phyloP scores from a whole-genome alignment of 352 stramenopile species.

The Phytopythium montanum region DNA sequence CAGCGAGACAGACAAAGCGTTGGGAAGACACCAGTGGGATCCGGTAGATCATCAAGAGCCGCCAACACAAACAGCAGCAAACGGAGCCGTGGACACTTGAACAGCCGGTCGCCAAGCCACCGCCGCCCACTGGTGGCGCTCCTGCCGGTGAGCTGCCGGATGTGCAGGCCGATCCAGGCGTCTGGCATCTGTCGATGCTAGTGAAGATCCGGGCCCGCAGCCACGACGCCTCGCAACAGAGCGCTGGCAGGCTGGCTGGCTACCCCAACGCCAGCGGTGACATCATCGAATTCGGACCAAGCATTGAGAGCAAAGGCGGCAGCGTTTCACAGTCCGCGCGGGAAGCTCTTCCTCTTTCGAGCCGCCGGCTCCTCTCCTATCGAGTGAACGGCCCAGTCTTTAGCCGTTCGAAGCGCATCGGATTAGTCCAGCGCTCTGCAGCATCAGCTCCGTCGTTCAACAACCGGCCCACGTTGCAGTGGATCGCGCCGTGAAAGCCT shows the following conservation, averaged over 20 bases:
- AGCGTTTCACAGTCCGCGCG: constrained; percentile 1
- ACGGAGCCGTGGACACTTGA: background rate
- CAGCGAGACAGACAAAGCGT: background rate
- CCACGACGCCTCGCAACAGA: background rate
- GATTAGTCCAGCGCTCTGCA: constrained; percentile 1
- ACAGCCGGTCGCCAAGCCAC: background rate
- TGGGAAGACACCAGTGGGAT: constrained; percentile 3
- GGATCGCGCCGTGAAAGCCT: no score
- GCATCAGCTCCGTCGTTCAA: background rate
- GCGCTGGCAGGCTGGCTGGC: no score
- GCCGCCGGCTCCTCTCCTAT: background rate
- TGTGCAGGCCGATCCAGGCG: background rate
- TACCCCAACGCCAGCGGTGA: no score
- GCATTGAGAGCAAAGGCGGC: background rate
- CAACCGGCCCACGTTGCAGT: background rate
- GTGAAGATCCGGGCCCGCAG: background rate
- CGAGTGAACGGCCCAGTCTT: background rate
- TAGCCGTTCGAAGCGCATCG: background rate
- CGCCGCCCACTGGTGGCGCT: background rate
- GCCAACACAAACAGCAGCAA: background rate
- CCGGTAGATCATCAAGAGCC: background rate
- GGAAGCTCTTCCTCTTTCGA: background rate
- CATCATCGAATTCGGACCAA: background rate
- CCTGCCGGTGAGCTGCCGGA: background rate
- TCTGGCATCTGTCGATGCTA: background rate